phyloP scores from a whole-genome alignment of 805 yeast genomes.

The Cyberlindnera maritima region DNA sequence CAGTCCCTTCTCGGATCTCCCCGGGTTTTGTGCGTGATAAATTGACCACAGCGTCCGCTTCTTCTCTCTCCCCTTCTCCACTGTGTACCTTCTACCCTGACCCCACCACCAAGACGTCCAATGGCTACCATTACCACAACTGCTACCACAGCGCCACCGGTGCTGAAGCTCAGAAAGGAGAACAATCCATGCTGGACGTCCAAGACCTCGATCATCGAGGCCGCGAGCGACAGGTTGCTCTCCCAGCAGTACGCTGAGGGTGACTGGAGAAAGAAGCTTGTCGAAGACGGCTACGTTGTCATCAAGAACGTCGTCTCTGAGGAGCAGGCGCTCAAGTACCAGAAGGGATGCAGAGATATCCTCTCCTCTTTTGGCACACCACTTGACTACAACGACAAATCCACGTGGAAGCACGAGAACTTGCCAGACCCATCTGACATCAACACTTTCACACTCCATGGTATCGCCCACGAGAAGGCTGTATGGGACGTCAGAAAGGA shows the following conservation, averaged over 20 bases:
- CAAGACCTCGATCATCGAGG: background rate
- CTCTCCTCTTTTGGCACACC: constrained; percentile 22
- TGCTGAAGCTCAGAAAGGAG: background rate
- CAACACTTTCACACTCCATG: constrained; percentile 21
- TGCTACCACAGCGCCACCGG: background rate
- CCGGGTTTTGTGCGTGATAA: too few species aligned
- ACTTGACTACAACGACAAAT: constrained; percentile 26
- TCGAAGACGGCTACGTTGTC: constrained; percentile 24
- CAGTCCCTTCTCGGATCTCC: too few species aligned
- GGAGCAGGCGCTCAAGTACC: constrained; percentile 26
- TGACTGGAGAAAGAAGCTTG: constrained; percentile 30
- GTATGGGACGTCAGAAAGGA: constrained; percentile 34
- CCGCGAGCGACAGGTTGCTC: background rate
- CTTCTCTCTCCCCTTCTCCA: background rate
- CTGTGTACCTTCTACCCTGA: background rate
- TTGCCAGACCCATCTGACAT: constrained; percentile 25
- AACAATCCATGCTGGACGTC: background rate
- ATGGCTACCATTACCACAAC: background rate
- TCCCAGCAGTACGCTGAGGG: background rate
- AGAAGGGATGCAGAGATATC: constrained; percentile 23
- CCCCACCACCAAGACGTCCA: background rate
- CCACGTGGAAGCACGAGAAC: constrained; percentile 30
- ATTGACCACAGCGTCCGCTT: too few species aligned
- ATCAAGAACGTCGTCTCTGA: constrained; percentile 28
- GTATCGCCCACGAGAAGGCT: constrained; percentile 30